These are phyloP conservation scores for Pythium phragmitis DNA, from an alignment of 352 stramenopile species.

Conservation along the genomic window DNA sequence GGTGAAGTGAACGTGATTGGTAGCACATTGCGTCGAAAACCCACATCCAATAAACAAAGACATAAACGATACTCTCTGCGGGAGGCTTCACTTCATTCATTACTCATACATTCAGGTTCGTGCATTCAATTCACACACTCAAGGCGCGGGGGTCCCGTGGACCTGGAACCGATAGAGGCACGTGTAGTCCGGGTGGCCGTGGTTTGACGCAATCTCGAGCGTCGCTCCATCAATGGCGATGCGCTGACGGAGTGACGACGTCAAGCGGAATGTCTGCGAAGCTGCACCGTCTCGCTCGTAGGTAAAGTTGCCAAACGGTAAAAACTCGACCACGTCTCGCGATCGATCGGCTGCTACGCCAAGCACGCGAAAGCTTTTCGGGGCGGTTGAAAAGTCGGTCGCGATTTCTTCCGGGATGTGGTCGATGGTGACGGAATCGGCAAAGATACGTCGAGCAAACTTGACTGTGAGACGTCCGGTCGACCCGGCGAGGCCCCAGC, in stretches of 20 bases:
- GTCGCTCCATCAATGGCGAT: constrained; percentile 66
- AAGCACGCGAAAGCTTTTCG: constrained; percentile 61
- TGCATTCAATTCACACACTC: background rate
- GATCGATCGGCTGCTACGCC: constrained; percentile 44
- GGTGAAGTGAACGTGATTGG: background rate
- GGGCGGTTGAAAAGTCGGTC: constrained; percentile 68
- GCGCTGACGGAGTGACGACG: constrained; percentile 37
- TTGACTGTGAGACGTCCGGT: constrained; percentile 73
- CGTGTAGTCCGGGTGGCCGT: constrained; percentile 84
- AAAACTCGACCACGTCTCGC: constrained; percentile 43
- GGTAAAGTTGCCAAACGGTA: constrained; percentile 75
- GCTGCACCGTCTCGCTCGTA: constrained; percentile 50
- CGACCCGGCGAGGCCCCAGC: constrained; percentile 63
- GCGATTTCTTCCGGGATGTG: constrained; percentile 75
- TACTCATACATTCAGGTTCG: constrained; percentile 16
- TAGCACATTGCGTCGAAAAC: background rate
- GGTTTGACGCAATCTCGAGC: constrained; percentile 78
- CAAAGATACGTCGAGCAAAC: constrained; percentile 63
- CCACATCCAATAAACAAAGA: background rate
- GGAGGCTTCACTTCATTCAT: background rate
- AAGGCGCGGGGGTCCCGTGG: constrained; percentile 40
- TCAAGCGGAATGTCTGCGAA: constrained; percentile 71
- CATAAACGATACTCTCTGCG: background rate
- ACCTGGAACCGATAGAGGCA: constrained; percentile 90
- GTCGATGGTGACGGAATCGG: constrained; percentile 71